Evolutionary conservation across 1,284 basidiomycete species (phyloP).

Genomic region (Papiliotrema fonsecae): DNA sequence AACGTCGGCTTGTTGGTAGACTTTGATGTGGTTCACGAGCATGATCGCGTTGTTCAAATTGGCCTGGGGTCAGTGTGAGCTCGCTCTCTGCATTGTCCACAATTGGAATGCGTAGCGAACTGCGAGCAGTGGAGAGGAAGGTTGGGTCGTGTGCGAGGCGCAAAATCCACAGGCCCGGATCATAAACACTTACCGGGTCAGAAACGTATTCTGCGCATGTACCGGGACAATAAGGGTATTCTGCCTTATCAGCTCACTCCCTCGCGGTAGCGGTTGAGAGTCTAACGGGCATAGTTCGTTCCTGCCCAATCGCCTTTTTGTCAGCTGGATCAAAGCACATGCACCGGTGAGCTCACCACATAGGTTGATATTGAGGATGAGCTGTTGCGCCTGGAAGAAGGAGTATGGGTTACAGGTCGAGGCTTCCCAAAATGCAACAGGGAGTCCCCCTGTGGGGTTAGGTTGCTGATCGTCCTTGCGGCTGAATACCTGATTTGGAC

Average conservation of each 20-base stretch:
- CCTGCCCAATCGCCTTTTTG: conserved; percentile 60
- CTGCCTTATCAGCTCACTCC: conserved; percentile 10
- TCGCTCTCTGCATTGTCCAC: neutral
- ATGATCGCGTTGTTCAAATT: conserved; percentile 44
- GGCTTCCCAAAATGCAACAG: conserved; percentile 62
- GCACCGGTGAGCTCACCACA: conserved; percentile 30
- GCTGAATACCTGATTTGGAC: too few species aligned
- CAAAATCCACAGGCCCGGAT: too few species aligned
- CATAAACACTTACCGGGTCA: conserved; percentile 49
- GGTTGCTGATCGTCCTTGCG: too few species aligned
- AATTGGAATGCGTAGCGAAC: neutral
- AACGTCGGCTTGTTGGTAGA: conserved; percentile 33
- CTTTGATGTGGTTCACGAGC: conserved; percentile 41
- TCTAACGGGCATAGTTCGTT: conserved; percentile 51
- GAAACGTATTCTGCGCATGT: conserved; percentile 63
- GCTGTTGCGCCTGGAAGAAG: conserved; percentile 65
- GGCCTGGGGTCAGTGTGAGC: conserved; percentile 11
- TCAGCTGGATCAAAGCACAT: neutral
- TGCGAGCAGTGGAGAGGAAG: too few species aligned
- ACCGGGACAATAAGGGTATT: conserved; percentile 59
- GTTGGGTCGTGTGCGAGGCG: too few species aligned
- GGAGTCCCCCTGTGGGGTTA: conserved; percentile 52
- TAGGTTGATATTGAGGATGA: conserved; percentile 63
- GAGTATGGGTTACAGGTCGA: conserved; percentile 58
- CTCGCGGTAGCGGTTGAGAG: neutral